A percentile compares a stretch with the other conserved stretches of the same genome.
These are phyloP conservation scores for Athelia psychrophila DNA, from an alignment of 1,284 basidiomycete species.

Conservation along the genomic window DNA sequence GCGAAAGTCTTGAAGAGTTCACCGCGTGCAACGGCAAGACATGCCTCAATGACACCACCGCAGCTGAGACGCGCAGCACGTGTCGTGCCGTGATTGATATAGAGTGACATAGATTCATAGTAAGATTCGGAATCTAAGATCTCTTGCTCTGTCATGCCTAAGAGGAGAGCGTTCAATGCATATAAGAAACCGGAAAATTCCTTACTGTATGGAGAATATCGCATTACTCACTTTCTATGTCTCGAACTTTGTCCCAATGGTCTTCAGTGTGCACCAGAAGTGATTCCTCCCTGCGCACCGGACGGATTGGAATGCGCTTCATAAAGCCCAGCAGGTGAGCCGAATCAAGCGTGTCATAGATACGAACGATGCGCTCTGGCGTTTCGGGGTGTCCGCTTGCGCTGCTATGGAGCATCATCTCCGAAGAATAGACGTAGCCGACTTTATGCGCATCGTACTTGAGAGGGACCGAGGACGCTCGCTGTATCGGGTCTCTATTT, in stretches of 20 bases:
- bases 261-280: slow-evolving; percentile 87
- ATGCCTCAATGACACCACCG: slow-evolving; percentile 93
- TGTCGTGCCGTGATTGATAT: slow-evolving; percentile 87
- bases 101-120: slow-evolving; percentile 90
- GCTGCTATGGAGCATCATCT: slow-evolving; percentile 87
- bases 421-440: slow-evolving; percentile 85
- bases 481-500: background rate
- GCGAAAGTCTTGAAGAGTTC: slow-evolving; percentile 89
- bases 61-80: slow-evolving; percentile 86
- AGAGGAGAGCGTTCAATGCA: slow-evolving; percentile 8
- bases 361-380: slow-evolving; percentile 83
- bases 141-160: slow-evolving; percentile 74
- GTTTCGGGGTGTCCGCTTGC: slow-evolving; percentile 79
- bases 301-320: slow-evolving; percentile 75
- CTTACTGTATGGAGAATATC: background rate
- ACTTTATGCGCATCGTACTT: slow-evolving; percentile 30
- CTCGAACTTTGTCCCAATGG: slow-evolving; percentile 89
- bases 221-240: slow-evolving; percentile 68
- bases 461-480: background rate
- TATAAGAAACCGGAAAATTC: slow-evolving; percentile 8
- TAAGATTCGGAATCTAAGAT: slow-evolving; percentile 72
- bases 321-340: slow-evolving; percentile 70
- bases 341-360: slow-evolving; percentile 65
- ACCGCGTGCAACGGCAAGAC: slow-evolving; percentile 81
- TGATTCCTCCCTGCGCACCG: slow-evolving; percentile 76